Evolutionary conservation across 768 basidiomycete species (phyloP), one percentile per base, ranked within the genome.

Genomic region (Leccinellum albellum): DNA sequence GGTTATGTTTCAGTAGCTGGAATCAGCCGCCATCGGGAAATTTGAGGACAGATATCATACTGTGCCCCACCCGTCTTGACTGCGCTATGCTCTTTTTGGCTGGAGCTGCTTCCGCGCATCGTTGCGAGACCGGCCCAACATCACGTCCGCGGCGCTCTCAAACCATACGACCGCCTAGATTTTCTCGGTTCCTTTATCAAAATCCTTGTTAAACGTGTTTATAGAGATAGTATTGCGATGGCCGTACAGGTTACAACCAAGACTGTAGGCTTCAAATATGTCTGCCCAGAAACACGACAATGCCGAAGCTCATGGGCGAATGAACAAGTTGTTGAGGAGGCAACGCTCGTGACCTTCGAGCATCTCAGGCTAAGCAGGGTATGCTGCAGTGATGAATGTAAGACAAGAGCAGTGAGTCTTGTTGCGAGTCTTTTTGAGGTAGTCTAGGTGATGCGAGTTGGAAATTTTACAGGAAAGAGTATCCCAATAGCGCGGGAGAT

Each of bases 351-450:
- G 46, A 3, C 60, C 35, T 33, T 58, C 51, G 10, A 63, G n/a
- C 14, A 66, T 47, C 15, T 64, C 28, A 23, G 67, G 49, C 45
- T 63, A 55, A 9, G 62, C 65, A 17, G 91, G 88, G 65, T 94
- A 89, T 32, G 32, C 32, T 5, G 12, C 32, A 0, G 86, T 86
- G 53, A 98, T 83, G 71, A 98, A 98, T 37, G 89, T 93, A 29
- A 89, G 84, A 70, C 98, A 97, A 73, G 96, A 99, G 75, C 97
- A 97, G 0, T 94, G 91, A 6, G 96, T 94, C 74, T 98, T 98
- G 71, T 98, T 99, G 73, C 98, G 97, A 54, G 95, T 88, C 65
- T 98, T 94, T 73, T 99, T 96, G 23, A 91, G 84, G 20, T 96
- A 84, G 61, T 87, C 83, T 9, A 92, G 75, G 64, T 98, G 28